Base-by-base conservation (phyloP, 1,139 yeast genomes). In the Saccharomyces pastorianus region DNA sequence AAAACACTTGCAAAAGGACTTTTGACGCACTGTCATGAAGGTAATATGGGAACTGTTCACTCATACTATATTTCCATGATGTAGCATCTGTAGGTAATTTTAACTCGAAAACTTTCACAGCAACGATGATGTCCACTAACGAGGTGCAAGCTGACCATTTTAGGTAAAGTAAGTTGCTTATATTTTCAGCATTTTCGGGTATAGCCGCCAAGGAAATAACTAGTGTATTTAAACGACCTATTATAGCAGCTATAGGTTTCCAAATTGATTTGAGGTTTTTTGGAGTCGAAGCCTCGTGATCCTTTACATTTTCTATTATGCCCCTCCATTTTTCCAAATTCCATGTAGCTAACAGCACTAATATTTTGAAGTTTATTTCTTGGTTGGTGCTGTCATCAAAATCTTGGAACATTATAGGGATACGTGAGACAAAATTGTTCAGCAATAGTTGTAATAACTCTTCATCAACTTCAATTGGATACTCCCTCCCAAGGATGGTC, bases 1-100 rank as follows among this genome's bases (percentile, higher is more conserved):
- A 49, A 73, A 58, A 72, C 54, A 48, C 62, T 64, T 62, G 59
- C 66, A 64, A 51, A 63, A 75, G 25, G 58, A 53, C 52, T 58
- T 61, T 46, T 60, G 50, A 44, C 64, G 53, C 3, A 56, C 59
- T 29, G 52, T 58, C 56, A 20, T 55, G 51, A 13, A 61, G 42
- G 13, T 59, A 52, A 0, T 51, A 50, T 1, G 68, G 62, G 42
- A 64, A 58, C 4, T 52, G 51, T 5, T 59, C 60, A 7, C 38
- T 48, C 9, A 67, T 52, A 2, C 55, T 54, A 20, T 46, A 50
- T 27, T 48, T 60, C 68, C 70, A 66, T 23, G 56, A 53, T 26
- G 47, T 47, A 14, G 62, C 64, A 14, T 57, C 53, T 23, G 59
- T 60, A 2, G 70, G 63, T 31, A 66, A 32, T 27, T 65, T 62